Percentiles rank a stretch among this genome's conserved stretches.
Evolutionary conservation across 345 rosid species (phyloP).

Genomic region (Rhodamnia rubescens): DNA sequence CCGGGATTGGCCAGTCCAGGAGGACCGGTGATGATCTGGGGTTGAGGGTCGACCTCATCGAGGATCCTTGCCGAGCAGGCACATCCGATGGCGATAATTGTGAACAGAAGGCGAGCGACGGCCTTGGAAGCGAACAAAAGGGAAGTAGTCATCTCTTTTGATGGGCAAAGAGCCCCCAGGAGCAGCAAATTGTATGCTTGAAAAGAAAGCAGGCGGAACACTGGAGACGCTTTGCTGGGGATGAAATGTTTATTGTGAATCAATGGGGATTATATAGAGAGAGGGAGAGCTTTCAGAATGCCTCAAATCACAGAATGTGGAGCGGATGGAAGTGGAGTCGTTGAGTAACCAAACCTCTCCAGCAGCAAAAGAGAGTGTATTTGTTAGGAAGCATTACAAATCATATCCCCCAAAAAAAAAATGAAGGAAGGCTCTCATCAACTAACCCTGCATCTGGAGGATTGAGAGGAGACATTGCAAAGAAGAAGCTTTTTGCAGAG

Average conservation of each 20-base stretch:
- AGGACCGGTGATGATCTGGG: not conserved
- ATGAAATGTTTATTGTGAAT: not conserved
- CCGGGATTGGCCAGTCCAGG: not conserved
- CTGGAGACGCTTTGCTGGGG: not conserved
- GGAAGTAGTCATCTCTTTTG: slow-evolving; percentile 33
- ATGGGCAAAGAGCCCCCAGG: not conserved
- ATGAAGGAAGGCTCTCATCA: too few species aligned
- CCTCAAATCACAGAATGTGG: not conserved
- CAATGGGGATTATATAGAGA: not conserved
- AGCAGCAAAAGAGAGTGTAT: not conserved
- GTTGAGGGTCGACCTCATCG: slow-evolving; percentile 14
- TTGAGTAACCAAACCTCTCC: not conserved
- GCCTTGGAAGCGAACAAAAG: slow-evolving; percentile 2
- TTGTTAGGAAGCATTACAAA: not conserved
- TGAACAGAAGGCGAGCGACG: slow-evolving; percentile 22
- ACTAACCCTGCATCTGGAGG: not conserved
- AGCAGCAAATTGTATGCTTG: not conserved
- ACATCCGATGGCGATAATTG: slow-evolving; percentile 19
- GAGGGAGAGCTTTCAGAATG: not conserved
- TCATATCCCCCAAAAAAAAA: not conserved
- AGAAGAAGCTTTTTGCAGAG: not conserved
- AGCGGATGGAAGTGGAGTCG: not conserved
- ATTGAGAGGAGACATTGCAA: not conserved
- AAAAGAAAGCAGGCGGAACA: not conserved
- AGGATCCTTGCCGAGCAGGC: slow-evolving; percentile 53